Evolutionary conservation across 345 rosid genomes (phyloP), one percentile per base, ranked within the genome.

Genomic region (Eucalyptus marginata): DNA sequence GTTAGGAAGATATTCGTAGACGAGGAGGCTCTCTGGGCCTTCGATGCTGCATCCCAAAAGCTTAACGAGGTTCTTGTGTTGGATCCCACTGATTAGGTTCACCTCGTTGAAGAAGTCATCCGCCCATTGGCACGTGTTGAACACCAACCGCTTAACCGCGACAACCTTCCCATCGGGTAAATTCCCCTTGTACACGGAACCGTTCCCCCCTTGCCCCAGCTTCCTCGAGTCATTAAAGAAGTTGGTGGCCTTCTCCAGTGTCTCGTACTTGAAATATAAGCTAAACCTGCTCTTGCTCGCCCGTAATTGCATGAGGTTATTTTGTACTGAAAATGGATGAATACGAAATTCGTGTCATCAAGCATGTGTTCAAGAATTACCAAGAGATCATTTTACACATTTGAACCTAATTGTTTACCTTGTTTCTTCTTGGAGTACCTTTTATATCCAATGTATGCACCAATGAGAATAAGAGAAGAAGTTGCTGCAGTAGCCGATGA

Each of bases 1-100:
- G 44, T 96, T 97, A 7, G 95, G 96, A 59, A 96, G 94, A 90
- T 94, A 96, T 89, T 97, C 99, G 22, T 97, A 96, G 76, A 97
- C 95, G 27, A 97, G 93, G 91, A 96, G 96, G 92, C 99, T 95
- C 76, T 96, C 96, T 1, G 95, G 98, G 52, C 99, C 99, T 95
- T 96, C 97, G n/a, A 96, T 95, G 91, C 97, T 95, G 88, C 98
- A 97, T 36, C 99, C 99, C 83, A 97, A 89, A 40, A 97, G 95
- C 87, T 90, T 93, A 24, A 96, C 95, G 51, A 97, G 93, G 92
- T 95, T 96, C 92, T 92, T 88, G 92, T 97, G 98, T 76, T 93
- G 92, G 81, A 95, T 93, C 54, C 93, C 94, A 58, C 93, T 95
- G 85, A 95, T 97, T 89, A 95, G 58, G 89, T 96, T 95, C 49